Conservation (phyloP, 192 early-diverging fungal genomes). For the Rhizophlyctis rosea region DNA sequence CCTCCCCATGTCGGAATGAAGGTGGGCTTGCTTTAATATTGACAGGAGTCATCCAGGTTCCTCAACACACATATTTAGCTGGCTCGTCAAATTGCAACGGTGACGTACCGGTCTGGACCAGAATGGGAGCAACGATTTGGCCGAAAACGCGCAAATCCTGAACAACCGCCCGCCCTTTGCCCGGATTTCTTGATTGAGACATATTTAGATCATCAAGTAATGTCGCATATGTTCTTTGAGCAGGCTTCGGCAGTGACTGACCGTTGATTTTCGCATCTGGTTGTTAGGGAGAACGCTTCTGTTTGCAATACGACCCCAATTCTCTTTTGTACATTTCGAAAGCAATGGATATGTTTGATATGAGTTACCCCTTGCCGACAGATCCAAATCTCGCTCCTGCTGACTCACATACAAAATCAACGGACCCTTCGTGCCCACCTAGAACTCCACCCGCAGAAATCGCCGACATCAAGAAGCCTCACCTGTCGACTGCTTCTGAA, state of each 20-base stretch:
- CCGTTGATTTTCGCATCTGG: too few species aligned
- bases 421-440: too few species aligned
- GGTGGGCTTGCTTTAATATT: slow-evolving; percentile 20
- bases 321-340: slow-evolving; percentile 92
- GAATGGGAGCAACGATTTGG: slow-evolving; percentile 98
- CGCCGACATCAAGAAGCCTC: too few species aligned
- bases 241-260: neutral
- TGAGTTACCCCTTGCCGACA: slow-evolving; percentile 30
- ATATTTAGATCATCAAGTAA: slow-evolving; percentile 85
- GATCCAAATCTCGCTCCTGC: slow-evolving; percentile 3
- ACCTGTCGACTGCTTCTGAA: slow-evolving; percentile 30
- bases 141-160: slow-evolving; percentile 69
- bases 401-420: slow-evolving; percentile 7
- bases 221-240: too few species aligned
- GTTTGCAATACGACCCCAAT: slow-evolving; percentile 90
- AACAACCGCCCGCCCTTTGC: slow-evolving; percentile 74
- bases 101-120: slow-evolving; percentile 91
- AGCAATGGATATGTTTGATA: slow-evolving; percentile 98
- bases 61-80: slow-evolving; percentile 35
- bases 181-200: slow-evolving; percentile 95
- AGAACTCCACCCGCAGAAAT: neutral
- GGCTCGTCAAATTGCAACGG: slow-evolving; percentile 89
- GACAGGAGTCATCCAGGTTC: neutral
- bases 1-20: slow-evolving; percentile 95
- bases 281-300: slow-evolving; percentile 82